Percentiles rank a stretch among this genome's conserved stretches.
Evolutionary conservation across 2,329 filamentous ascomycete species (phyloP).

Genomic region (Orbilia oligospora): DNA sequence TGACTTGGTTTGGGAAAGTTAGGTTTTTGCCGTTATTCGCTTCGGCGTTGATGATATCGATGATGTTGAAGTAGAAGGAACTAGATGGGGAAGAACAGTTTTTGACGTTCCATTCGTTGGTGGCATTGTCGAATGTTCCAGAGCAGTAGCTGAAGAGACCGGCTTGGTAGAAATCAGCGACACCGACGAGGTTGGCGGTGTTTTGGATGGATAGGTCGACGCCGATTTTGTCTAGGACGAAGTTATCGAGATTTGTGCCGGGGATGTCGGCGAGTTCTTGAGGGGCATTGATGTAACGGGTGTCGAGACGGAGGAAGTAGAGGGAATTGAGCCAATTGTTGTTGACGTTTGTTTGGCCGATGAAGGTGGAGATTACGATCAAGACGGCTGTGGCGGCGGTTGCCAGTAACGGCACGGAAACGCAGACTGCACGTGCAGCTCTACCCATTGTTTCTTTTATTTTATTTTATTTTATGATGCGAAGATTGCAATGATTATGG

Average conservation of each 20-base stretch:
- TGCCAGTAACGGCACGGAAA: conserved; percentile 48
- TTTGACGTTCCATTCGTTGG: conserved; percentile 70
- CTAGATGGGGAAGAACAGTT: conserved; percentile 80
- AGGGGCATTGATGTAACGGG: conserved; percentile 65
- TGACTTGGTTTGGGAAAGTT: conserved; percentile 77
- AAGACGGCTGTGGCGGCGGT: conserved; percentile 43
- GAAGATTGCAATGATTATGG: conserved; percentile 7
- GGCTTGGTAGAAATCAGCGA: conserved; percentile 84
- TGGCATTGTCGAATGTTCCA: conserved; percentile 68
- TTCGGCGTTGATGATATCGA: conserved; percentile 77
- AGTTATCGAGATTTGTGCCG: conserved; percentile 63
- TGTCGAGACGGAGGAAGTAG: conserved; percentile 65
- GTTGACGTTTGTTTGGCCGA: conserved; percentile 56
- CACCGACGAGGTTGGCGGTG: conserved; percentile 73
- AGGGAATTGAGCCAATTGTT: conserved; percentile 50
- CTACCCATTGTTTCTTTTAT: conserved; percentile 49
- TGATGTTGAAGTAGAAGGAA: conserved; percentile 81
- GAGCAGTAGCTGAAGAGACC: conserved; percentile 90
- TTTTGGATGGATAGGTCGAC: conserved; percentile 68
- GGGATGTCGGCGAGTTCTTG: conserved; percentile 44
- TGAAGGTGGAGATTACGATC: conserved; percentile 57
- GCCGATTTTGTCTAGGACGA: conserved; percentile 60
- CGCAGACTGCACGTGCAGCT: conserved; percentile 44
- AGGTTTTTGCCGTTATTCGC: conserved; percentile 72
- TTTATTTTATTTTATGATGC: not conserved